phyloP scores from a whole-genome alignment of 805 yeast genomes.

The Sugiyamaella smithiae region DNA sequence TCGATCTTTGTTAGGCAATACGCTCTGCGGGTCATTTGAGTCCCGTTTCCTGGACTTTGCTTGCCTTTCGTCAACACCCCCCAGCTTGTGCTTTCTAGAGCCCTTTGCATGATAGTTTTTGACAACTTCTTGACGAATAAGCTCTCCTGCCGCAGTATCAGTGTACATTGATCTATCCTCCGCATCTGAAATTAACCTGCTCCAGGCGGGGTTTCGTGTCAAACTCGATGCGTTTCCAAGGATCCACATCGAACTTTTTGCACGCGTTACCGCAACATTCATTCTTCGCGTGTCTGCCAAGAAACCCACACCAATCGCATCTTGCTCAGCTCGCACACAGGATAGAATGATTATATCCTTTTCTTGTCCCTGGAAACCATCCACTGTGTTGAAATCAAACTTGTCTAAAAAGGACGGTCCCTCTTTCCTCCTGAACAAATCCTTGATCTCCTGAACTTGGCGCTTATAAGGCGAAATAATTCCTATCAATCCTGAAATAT shows the following conservation, averaged over 20 bases:
- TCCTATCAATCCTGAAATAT: conserved; percentile 76
- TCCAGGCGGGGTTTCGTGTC: conserved; percentile 68
- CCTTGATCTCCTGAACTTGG: conserved; percentile 62
- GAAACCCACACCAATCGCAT: conserved; percentile 67
- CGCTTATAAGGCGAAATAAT: conserved; percentile 93
- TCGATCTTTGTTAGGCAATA: no score
- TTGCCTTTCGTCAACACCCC: no score
- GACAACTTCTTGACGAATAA: no score
- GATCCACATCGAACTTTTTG: conserved; percentile 88
- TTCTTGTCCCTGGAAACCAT: conserved; percentile 98
- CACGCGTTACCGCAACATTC: conserved; percentile 92
- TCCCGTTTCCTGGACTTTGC: no score
- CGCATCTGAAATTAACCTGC: conserved; percentile 48
- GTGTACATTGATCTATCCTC: conserved; percentile 12
- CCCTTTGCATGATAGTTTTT: no score
- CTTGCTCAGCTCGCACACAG: conserved; percentile 85
- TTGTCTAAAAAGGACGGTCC: conserved; percentile 63
- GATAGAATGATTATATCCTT: conserved; percentile 91
- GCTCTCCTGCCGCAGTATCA: conserved; percentile 7
- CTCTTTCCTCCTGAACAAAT: conserved; percentile 53
- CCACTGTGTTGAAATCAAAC: conserved; percentile 90
- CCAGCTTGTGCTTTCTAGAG: no score
- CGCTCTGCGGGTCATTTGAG: no score
- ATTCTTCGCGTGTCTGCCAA: conserved; percentile 84
- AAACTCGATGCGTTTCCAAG: conserved; percentile 76